Evolutionary conservation across 768 basidiomycete species (phyloP).

Genomic region (Chiua virens): DNA sequence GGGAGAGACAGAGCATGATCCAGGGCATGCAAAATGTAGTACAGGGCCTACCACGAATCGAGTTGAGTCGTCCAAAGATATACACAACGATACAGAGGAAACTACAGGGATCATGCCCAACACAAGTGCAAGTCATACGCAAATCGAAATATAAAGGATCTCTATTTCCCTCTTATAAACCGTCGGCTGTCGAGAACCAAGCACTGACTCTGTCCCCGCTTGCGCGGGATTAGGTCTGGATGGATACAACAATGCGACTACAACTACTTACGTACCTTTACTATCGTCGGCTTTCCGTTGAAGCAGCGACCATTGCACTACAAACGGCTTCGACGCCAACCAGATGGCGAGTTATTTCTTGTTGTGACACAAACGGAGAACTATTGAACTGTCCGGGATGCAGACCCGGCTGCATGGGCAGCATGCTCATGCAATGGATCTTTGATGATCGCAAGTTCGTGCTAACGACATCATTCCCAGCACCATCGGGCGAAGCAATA

Average conservation of each 20-base stretch:
- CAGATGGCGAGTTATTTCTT: background rate
- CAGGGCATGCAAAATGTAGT: no score
- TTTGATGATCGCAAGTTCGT: background rate
- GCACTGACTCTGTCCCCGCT: background rate
- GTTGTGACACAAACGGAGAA: background rate
- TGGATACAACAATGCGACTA: background rate
- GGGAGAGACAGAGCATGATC: no score
- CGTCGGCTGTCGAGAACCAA: constrained; percentile 2
- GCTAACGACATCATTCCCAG: constrained; percentile 1
- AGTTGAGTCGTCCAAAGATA: no score
- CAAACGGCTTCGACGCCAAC: background rate
- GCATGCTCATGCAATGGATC: background rate
- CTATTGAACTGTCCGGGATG: constrained; percentile 3
- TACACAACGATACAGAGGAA: no score
- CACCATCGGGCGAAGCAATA: background rate
- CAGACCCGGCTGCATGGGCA: constrained; percentile 1
- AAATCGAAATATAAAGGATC: constrained; percentile 7
- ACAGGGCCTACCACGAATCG: no score
- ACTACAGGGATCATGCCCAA: no score
- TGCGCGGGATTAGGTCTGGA: no score
- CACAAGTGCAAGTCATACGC: background rate
- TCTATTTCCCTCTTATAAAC: constrained; percentile 5
- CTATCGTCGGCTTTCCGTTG: background rate
- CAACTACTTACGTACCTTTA: constrained; percentile 17
- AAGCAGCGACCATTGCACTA: background rate